Evolutionary conservation across 768 basidiomycete genomes (phyloP).

Genomic region (Pulveroboletus sp.): DNA sequence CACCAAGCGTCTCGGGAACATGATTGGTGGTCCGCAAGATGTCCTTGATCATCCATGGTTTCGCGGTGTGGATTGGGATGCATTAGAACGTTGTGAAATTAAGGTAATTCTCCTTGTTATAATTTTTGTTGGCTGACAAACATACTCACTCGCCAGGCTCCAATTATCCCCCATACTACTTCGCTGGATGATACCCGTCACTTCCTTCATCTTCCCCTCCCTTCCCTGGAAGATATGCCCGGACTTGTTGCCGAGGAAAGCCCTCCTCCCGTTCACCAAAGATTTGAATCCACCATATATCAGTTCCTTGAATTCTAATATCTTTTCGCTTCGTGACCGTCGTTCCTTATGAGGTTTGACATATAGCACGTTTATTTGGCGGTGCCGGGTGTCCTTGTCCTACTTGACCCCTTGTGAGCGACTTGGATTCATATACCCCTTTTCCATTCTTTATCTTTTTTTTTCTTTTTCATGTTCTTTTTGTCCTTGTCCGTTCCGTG

Average conservation of each 20-base stretch:
- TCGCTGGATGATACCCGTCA: conserved; percentile 82
- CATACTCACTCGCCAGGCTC: conserved; percentile 49
- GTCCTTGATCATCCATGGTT: conserved; percentile 94
- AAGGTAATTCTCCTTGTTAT: conserved; percentile 46
- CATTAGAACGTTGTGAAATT: conserved; percentile 81
- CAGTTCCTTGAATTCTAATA: conserved; percentile 74
- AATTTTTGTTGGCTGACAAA: neutral
- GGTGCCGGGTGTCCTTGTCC: neutral
- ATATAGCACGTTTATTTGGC: conserved; percentile 12
- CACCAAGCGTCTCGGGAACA: conserved; percentile 86
- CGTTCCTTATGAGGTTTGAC: conserved; percentile 6
- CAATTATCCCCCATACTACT: conserved; percentile 78
- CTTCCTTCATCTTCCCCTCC: conserved; percentile 77
- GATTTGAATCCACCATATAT: conserved; percentile 62
- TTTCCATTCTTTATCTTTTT: neutral
- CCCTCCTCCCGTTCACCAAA: conserved; percentile 52
- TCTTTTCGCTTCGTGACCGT: neutral
- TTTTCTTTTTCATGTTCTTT: neutral
- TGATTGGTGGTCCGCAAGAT: conserved; percentile 88
- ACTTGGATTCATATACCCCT: conserved; percentile 9
- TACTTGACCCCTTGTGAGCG: neutral
- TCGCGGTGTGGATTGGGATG: conserved; percentile 89
- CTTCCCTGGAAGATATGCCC: conserved; percentile 72
- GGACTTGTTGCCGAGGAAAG: conserved; percentile 65
- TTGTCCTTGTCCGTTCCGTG: conserved; percentile 11